Conservation (phyloP, 352 stramenopile species). For the Phytopythium aichiense region DNA sequence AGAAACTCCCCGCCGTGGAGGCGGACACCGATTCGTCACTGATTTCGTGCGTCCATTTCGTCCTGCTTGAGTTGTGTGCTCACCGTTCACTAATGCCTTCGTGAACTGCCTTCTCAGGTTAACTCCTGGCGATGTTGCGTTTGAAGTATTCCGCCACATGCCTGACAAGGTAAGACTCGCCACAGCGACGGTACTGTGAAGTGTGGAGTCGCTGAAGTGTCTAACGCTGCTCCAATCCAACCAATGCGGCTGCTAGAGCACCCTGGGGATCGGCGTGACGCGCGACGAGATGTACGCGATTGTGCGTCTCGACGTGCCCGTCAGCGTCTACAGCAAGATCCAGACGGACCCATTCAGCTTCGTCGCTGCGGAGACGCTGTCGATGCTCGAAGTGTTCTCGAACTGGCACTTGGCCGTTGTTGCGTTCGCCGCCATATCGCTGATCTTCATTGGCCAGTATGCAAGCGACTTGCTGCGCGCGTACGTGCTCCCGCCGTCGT, state of each 20-base stretch:
- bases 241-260: slow-evolving; percentile 18
- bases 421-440: slow-evolving; percentile 73
- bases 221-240: neutral
- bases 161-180: slow-evolving; percentile 58
- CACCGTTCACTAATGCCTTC: neutral
- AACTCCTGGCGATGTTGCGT: slow-evolving; percentile 47
- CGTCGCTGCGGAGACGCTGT: slow-evolving; percentile 80
- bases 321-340: slow-evolving; percentile 72
- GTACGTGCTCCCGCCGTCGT: slow-evolving; percentile 60
- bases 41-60: slow-evolving; percentile 30
- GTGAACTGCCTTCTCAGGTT: slow-evolving; percentile 28
- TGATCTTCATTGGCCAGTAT: slow-evolving; percentile 85
- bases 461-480: slow-evolving; percentile 60
- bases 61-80: neutral
- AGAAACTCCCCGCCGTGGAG: slow-evolving; percentile 48
- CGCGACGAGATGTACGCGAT: slow-evolving; percentile 53
- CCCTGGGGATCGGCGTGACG: slow-evolving; percentile 57
- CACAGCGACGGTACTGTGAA: neutral
- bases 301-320: slow-evolving; percentile 54
- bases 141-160: slow-evolving; percentile 85
- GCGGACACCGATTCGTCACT: slow-evolving; percentile 8
- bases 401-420: slow-evolving; percentile 72
- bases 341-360: slow-evolving; percentile 87
- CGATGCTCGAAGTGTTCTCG: slow-evolving; percentile 78
- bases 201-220: too few relatives aligned